Conservation (phyloP, 495 filamentous ascomycete species). For the Parachaetomium inaequale region DNA sequence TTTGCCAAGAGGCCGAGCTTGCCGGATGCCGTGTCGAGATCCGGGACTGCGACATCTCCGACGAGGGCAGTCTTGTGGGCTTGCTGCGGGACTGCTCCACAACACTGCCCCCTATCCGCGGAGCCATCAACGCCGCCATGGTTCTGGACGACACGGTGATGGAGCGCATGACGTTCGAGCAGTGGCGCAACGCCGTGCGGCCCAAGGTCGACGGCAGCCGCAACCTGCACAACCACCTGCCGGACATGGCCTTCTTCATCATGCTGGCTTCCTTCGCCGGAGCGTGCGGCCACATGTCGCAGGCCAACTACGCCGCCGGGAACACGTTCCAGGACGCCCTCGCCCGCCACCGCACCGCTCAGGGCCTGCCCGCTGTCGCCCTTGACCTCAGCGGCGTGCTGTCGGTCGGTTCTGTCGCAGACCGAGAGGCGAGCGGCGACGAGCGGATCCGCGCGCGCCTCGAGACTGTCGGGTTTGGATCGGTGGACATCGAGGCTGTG, state of each 20-base stretch:
- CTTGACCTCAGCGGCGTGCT: conserved; percentile 46
- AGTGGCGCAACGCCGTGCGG: conserved; percentile 42
- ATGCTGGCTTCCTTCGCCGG: conserved; percentile 54
- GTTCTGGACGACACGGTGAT: conserved; percentile 47
- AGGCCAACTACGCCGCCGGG: conserved; percentile 58
- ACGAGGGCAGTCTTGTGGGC: conserved; percentile 27
- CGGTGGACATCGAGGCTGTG: not conserved
- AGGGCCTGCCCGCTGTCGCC: conserved; percentile 38
- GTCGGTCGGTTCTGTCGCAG: conserved; percentile 32
- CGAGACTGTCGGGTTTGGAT: not conserved
- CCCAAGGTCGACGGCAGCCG: conserved; percentile 48
- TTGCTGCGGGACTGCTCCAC: conserved; percentile 28
- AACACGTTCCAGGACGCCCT: conserved; percentile 55
- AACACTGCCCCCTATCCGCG: conserved; percentile 38
- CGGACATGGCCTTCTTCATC: conserved; percentile 59
- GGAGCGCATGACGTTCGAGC: conserved; percentile 40
- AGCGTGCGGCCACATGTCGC: conserved; percentile 45
- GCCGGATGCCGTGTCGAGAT: conserved; percentile 36
- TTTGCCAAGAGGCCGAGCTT: conserved; percentile 32
- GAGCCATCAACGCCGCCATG: conserved; percentile 49
- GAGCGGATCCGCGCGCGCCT: no score
- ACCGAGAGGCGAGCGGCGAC: not conserved
- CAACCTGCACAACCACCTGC: conserved; percentile 23
- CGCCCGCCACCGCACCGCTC: conserved; percentile 30
- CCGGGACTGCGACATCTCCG: conserved; percentile 39